Conservation (phyloP, 2,329 filamentous ascomycete species). For the Stachybotrys chlorohalonatus region DNA sequence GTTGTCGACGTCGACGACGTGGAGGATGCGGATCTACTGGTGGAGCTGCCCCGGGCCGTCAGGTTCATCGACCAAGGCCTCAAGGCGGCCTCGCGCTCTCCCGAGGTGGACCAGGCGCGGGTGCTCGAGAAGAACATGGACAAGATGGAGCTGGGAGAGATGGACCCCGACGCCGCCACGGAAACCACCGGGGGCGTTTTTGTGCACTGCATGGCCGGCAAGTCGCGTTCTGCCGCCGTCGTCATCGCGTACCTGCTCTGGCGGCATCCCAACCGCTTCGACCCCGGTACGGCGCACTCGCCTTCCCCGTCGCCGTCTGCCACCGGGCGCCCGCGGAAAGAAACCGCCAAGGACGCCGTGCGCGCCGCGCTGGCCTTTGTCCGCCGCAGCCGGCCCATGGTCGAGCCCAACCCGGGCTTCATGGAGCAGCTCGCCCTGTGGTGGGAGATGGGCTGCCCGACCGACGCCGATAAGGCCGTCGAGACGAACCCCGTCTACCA, state of each 20-base stretch:
- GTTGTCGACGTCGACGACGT: slow-evolving; percentile 84
- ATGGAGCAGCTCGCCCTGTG: slow-evolving; percentile 82
- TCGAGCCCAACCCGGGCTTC: slow-evolving; percentile 87
- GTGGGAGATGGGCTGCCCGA: slow-evolving; percentile 76
- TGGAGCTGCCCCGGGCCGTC: slow-evolving; percentile 70
- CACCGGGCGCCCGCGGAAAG: slow-evolving; percentile 14
- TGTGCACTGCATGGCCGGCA: slow-evolving; percentile 82
- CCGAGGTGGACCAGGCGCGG: slow-evolving; percentile 2
- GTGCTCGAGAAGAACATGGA: slow-evolving; percentile 3
- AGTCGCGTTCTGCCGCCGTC: slow-evolving; percentile 81
- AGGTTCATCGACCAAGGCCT: slow-evolving; percentile 76
- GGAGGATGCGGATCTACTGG: slow-evolving; percentile 77
- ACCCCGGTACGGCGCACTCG: slow-evolving; percentile 18
- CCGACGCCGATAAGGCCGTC: slow-evolving; percentile 24
- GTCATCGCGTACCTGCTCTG: slow-evolving; percentile 79
- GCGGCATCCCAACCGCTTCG: slow-evolving; percentile 47
- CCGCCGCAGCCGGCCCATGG: slow-evolving; percentile 62
- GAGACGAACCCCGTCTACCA: slow-evolving; percentile 70
- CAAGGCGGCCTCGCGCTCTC: slow-evolving; percentile 9
- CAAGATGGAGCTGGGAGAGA: not conserved
- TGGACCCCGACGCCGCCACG: not conserved
- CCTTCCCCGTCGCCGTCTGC: slow-evolving; percentile 3
- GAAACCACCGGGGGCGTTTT: slow-evolving; percentile 33
- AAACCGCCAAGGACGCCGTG: slow-evolving; percentile 39
- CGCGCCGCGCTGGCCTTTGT: slow-evolving; percentile 59